These are phyloP conservation scores for Lachancea meyersii DNA, from an alignment of 805 yeast genomes.

Conservation along the genomic window DNA sequence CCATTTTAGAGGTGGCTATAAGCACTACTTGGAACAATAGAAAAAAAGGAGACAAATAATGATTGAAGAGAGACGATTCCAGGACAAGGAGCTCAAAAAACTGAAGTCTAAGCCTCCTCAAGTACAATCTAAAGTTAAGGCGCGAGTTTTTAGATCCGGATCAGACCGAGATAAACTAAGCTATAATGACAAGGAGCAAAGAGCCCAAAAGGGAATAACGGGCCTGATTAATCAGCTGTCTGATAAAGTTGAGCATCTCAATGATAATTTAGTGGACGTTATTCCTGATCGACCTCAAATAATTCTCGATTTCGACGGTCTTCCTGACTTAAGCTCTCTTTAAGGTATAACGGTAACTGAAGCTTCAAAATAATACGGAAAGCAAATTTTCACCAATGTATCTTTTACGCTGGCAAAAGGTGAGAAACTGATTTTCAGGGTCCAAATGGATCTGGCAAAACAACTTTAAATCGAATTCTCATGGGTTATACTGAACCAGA, in stretches of 20 bases:
- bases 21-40: conserved; percentile 15
- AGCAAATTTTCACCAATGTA: conserved; percentile 11
- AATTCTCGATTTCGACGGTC: conserved; percentile 13
- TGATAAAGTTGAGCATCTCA: conserved; percentile 13
- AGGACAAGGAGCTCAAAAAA: conserved; percentile 16
- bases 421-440: conserved; percentile 16
- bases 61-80: conserved; percentile 13
- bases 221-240: conserved; percentile 14
- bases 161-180: conserved; percentile 15
- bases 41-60: conserved; percentile 11
- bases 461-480: conserved; percentile 16
- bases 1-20: conserved; percentile 15
- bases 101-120: conserved; percentile 11
- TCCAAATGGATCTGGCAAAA: conserved; percentile 22
- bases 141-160: conserved; percentile 15
- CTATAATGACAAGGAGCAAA: conserved; percentile 15
- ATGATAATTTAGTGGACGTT: conserved; percentile 15
- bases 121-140: conserved; percentile 14
- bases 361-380: conserved; percentile 13
- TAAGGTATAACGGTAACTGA: conserved; percentile 10
- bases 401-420: conserved; percentile 13
- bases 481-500: conserved; percentile 15
- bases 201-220: conserved; percentile 14
- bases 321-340: conserved; percentile 13
- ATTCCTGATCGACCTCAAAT: conserved; percentile 14